These are phyloP conservation scores for Arthrocladium fulminans DNA, from an alignment of 2,329 filamentous ascomycete species.

Conservation along the genomic window DNA sequence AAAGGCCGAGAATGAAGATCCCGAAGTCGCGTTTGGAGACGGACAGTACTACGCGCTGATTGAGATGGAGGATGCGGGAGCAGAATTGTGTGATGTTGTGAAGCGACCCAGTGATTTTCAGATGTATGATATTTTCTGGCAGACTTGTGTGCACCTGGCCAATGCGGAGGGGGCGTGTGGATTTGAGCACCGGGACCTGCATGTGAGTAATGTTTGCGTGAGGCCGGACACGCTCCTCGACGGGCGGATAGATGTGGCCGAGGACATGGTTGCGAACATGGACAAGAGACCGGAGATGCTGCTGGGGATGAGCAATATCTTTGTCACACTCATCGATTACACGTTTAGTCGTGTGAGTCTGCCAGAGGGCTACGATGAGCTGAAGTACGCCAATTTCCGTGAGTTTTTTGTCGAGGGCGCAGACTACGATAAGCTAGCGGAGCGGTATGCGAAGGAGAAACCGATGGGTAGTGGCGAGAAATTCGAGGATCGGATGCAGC, in stretches of 20 bases:
- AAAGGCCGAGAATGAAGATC: constrained; percentile 47
- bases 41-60: constrained; percentile 55
- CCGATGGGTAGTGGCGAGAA: constrained; percentile 8
- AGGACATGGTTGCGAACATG: constrained; percentile 26
- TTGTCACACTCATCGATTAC: constrained; percentile 60
- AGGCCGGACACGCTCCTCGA: constrained; percentile 25
- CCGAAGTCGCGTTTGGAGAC: constrained; percentile 41
- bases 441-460: not conserved
- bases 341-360: constrained; percentile 55
- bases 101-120: constrained; percentile 36
- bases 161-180: constrained; percentile 51
- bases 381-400: not conserved
- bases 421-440: not conserved
- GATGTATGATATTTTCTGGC: constrained; percentile 59
- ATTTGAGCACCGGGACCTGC: constrained; percentile 52
- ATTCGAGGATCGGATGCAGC: constrained; percentile 1
- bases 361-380: not conserved
- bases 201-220: constrained; percentile 7
- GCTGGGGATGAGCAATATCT: constrained; percentile 47
- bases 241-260: constrained; percentile 26
- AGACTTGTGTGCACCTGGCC: constrained; percentile 52
- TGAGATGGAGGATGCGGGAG: constrained; percentile 58
- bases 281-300: constrained; percentile 26
- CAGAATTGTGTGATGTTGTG: constrained; percentile 43
- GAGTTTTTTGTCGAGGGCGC: constrained; percentile 10